Evolutionary conservation across 192 early-diverging fungal genomes (phyloP).

Genomic region (Backusella tuberculispora): DNA sequence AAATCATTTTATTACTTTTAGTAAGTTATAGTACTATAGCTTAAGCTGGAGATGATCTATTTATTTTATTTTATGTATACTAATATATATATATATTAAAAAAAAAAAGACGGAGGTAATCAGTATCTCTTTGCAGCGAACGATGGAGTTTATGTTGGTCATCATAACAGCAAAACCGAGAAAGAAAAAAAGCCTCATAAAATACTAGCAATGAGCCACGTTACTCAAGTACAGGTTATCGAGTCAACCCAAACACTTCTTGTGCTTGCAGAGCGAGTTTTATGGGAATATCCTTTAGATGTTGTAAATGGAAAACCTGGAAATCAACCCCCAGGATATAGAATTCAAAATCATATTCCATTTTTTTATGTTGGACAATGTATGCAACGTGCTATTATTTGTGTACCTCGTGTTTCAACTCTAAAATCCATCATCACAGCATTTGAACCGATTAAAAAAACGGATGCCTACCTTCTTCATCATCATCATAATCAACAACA

Average conservation of each 20-base stretch:
- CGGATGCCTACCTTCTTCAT: not conserved
- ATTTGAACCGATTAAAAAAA: conserved; percentile 58
- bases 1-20: conserved; percentile 55
- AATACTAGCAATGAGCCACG: conserved; percentile 69
- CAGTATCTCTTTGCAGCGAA: conserved; percentile 82
- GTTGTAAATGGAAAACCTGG: conserved; percentile 43
- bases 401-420: conserved; percentile 71
- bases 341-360: conserved; percentile 50
- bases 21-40: conserved; percentile 30
- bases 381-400: conserved; percentile 58
- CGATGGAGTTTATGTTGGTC: conserved; percentile 75
- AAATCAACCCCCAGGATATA: conserved; percentile 16
- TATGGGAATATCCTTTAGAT: conserved; percentile 59
- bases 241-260: conserved; percentile 78
- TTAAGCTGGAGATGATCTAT: too few species aligned
- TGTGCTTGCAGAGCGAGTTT: conserved; percentile 75
- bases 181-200: conserved; percentile 47
- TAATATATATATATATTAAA: too few species aligned
- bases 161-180: conserved; percentile 43
- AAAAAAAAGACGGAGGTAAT: conserved; percentile 46
- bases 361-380: conserved; percentile 75
- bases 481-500: not conserved
- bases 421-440: conserved; percentile 78
- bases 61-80: too few species aligned
- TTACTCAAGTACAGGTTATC: conserved; percentile 85